Conservation (phyloP, 192 early-diverging fungal species). For the Podochytrium sp. region DNA sequence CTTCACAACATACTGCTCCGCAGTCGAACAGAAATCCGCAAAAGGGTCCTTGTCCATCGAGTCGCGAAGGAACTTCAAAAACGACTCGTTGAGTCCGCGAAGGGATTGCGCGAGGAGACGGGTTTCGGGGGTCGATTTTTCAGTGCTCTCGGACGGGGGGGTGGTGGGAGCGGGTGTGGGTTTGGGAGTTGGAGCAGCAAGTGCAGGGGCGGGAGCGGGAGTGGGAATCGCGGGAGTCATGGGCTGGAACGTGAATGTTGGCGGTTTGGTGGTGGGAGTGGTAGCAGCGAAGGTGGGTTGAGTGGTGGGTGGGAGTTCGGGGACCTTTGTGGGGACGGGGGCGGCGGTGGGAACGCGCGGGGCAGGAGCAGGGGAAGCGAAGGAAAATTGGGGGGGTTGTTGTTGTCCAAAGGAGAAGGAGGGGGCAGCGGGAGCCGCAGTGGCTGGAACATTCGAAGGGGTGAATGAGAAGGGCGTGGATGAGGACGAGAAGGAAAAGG, state of each 20-base stretch:
- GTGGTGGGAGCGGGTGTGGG: not conserved
- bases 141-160: no score
- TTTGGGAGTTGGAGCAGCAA: not conserved
- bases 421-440: no score
- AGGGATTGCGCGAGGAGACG: not conserved
- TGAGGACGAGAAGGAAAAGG: conserved; percentile 9
- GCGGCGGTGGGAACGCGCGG: no score
- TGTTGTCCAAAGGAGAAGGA: not conserved
- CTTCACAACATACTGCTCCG: not conserved
- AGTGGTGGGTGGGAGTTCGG: no score
- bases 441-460: no score
- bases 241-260: no score
- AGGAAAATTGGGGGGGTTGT: not conserved
- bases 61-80: not conserved
- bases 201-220: not conserved
- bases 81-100: conserved; percentile 20
- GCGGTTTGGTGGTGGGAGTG: no score
- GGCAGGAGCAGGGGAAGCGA: not conserved
- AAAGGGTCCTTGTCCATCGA: conserved; percentile 4
- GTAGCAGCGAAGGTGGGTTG: no score
- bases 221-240: no score
- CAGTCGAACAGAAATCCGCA: not conserved
- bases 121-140: not conserved
- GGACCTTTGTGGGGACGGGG: no score
- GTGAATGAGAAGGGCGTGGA: no score